Evolutionary conservation across 2,329 filamentous ascomycete species (phyloP).

Genomic region (Aspergillus spinulosporus): DNA sequence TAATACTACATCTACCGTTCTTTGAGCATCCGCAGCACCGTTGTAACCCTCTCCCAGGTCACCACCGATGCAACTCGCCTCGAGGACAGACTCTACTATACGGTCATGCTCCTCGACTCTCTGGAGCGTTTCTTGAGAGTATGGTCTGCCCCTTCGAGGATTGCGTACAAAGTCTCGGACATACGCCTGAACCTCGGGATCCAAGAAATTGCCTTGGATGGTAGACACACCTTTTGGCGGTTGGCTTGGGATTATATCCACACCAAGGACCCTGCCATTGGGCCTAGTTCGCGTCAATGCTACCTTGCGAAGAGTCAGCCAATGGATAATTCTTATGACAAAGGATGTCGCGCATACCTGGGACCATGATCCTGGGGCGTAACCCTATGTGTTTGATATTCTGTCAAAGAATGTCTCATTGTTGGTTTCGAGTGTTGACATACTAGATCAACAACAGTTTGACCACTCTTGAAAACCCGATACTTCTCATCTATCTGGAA

Average conservation of each 20-base stretch:
- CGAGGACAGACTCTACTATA: neutral
- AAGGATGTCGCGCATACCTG: constrained; percentile 41
- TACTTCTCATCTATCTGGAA: constrained; percentile 79
- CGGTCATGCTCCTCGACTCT: constrained; percentile 4
- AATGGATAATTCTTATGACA: neutral
- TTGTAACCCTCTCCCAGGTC: neutral
- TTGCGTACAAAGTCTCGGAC: constrained; percentile 74
- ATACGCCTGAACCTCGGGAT: constrained; percentile 69
- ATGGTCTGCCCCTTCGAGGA: constrained; percentile 58
- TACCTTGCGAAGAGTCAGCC: constrained; percentile 57
- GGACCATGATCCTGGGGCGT: constrained; percentile 62
- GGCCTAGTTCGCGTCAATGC: constrained; percentile 77
- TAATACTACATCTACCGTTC: constrained; percentile 84
- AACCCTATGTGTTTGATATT: constrained; percentile 35
- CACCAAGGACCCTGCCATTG: constrained; percentile 77
- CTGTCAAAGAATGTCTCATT: constrained; percentile 6
- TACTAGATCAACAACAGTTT: constrained; percentile 89
- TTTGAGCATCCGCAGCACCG: constrained; percentile 23
- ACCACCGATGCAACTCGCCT: neutral
- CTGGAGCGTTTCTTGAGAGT: constrained; percentile 24
- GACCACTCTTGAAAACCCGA: constrained; percentile 72
- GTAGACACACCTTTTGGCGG: constrained; percentile 89
- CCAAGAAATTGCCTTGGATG: constrained; percentile 92
- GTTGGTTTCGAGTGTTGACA: constrained; percentile 8
- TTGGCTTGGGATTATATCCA: constrained; percentile 90